Conservation (phyloP, 148 eudicot species). For the Pouteria glomerata region DNA sequence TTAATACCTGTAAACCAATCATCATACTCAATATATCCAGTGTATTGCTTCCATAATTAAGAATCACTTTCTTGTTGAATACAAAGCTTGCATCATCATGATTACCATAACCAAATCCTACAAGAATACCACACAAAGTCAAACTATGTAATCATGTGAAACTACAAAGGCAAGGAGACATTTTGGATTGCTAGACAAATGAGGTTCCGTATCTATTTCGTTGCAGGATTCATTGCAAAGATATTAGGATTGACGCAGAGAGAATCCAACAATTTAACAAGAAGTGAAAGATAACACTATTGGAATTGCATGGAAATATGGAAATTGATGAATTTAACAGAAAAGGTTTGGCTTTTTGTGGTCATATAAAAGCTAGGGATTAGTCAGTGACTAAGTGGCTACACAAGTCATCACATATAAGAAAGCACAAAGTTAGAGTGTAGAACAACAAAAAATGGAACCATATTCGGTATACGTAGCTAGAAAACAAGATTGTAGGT, state of each 20-base stretch:
- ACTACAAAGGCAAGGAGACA: neutral
- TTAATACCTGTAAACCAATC: conserved; percentile 42
- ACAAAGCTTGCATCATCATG: conserved; percentile 42
- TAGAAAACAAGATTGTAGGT: neutral
- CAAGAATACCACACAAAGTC: conserved; percentile 5
- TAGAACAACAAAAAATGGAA: neutral
- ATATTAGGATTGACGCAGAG: neutral
- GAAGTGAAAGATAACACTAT: neutral
- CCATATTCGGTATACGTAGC: neutral
- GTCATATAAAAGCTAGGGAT: neutral
- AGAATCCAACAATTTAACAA: neutral
- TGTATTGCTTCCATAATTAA: conserved; percentile 35
- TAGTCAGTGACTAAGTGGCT: neutral
- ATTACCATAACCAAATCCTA: conserved; percentile 46
- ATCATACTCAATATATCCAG: conserved; percentile 48
- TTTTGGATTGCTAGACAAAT: neutral
- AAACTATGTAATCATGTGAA: neutral
- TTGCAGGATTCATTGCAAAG: neutral
- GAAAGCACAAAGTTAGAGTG: neutral
- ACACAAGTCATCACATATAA: no score
- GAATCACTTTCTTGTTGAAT: conserved; percentile 25
- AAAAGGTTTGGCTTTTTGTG: neutral
- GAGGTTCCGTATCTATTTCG: neutral
- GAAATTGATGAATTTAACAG: neutral
- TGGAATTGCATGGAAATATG: neutral